Evolutionary conservation across 1,284 basidiomycete genomes (phyloP).

Genomic region (Sporisorium exsertum): DNA sequence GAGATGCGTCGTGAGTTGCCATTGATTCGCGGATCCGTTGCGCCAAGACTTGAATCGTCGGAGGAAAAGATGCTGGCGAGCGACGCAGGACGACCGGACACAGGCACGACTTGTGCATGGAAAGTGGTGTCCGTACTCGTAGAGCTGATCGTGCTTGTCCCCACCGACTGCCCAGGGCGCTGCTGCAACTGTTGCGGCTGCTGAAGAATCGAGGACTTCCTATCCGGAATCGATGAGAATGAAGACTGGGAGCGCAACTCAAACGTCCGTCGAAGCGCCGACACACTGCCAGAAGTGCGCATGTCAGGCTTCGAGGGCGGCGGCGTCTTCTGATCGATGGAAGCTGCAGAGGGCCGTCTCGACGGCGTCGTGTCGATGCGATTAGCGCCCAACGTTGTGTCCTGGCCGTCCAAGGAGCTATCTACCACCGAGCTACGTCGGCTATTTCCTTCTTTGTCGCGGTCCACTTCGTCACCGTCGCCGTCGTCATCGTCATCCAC

Average conservation of each 20-base stretch:
- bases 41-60: constrained; percentile 1
- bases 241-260: constrained; percentile 47
- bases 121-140: constrained; percentile 47
- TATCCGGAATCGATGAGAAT: constrained; percentile 40
- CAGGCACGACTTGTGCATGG: constrained; percentile 47
- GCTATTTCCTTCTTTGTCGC: constrained; percentile 5
- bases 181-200: constrained; percentile 9
- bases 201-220: constrained; percentile 39
- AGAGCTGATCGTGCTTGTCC: constrained; percentile 28
- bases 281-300: constrained; percentile 29
- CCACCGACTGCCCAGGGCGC: constrained; percentile 10
- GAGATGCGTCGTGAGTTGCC: background rate
- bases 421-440: constrained; percentile 9
- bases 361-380: constrained; percentile 13
- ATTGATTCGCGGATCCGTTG: constrained; percentile 13
- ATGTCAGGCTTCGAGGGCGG: constrained; percentile 14
- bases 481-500: constrained; percentile 17
- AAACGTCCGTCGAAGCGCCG: constrained; percentile 28
- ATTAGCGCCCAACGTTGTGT: constrained; percentile 15
- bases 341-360: constrained; percentile 17
- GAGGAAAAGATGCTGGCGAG: constrained; percentile 56
- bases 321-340: constrained; percentile 13
- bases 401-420: constrained; percentile 20
- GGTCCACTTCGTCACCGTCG: constrained; percentile 6
- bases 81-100: constrained; percentile 50